Base-by-base conservation (phyloP, 2,329 filamentous ascomycete genomes). In the Cladophialophora bantiana region DNA sequence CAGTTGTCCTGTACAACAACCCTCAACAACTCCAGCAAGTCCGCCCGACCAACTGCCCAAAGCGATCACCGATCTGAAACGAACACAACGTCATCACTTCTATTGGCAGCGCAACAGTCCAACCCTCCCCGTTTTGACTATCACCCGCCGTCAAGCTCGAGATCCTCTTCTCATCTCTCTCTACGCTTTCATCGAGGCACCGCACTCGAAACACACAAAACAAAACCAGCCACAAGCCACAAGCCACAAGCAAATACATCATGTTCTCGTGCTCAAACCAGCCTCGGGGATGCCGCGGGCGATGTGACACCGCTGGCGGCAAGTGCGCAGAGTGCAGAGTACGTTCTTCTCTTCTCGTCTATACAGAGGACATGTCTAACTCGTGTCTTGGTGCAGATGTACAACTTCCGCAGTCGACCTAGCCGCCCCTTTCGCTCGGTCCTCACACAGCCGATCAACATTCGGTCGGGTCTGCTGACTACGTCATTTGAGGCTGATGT, bases 231-330 rank as follows among this genome's bases (percentile, higher is more conserved):
- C n/a, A 26, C n/a, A 2, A 12, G 40, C n/a, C 2, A 26, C 58
- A 26, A 35, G 35, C 45, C 45, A n/a, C 38, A 62, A 26, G 45
- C 50, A 62, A n/a, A 48, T 12, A 32, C 64, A 76, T 52, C 62
- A 83, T 83, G 81, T 82, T 78, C 75, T 83, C 81, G 35, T 83
- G 81, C 75, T 77, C 77, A 65, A 83, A 83, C 70, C 81, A 82
- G 65, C 79, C 80, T 63, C 80, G 81, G 59, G 81, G 81, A 55
- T 83, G 81, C 75, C 80, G 81, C 64, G 80, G 81, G 68, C 80
- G 81, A 65, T 79, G 77, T 67, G 82, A 82, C 70, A 74, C 75
- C 42, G 71, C 75, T 58, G 80, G 80, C 57, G 77, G 75, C 38
- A 82, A 80, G 72, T 83, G 81, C 72, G 68, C 75, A 40, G 80